These are phyloP conservation scores for Anisodus tanguticus DNA, from an alignment of 257 asterid species.

Conservation along the genomic window DNA sequence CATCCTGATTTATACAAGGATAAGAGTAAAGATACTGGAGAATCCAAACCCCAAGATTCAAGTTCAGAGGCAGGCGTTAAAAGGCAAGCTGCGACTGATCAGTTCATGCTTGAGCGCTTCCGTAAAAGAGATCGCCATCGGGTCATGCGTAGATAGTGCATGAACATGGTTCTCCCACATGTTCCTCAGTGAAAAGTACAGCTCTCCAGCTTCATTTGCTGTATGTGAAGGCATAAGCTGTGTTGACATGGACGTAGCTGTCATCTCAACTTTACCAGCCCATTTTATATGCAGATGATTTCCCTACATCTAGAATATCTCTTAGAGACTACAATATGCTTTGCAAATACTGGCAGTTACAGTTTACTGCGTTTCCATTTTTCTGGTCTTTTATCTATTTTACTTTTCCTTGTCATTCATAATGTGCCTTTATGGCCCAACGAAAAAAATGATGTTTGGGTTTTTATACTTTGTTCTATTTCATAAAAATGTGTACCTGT, in stretches of 20 bases:
- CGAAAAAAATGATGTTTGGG: not conserved
- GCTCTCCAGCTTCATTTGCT: constrained; percentile 12
- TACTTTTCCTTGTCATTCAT: not conserved
- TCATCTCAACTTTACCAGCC: constrained; percentile 11
- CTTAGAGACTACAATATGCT: not conserved
- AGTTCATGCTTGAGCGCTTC: constrained; percentile 89
- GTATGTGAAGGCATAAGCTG: constrained; percentile 9
- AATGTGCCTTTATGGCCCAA: not conserved
- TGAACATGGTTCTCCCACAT: constrained; percentile 14
- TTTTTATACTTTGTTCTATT: not conserved
- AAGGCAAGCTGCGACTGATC: constrained; percentile 96
- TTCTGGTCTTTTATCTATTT: not conserved
- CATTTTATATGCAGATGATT: constrained; percentile 16
- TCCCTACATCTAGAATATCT: not conserved
- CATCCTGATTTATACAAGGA: constrained; percentile 69
- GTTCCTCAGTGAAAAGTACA: constrained; percentile 7
- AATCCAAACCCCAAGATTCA: constrained; percentile 54
- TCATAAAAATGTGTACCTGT: not conserved
- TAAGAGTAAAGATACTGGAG: constrained; percentile 53
- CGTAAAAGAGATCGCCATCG: constrained; percentile 95
- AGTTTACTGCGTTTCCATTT: not conserved
- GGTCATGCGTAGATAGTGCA: constrained; percentile 63
- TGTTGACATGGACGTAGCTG: constrained; percentile 22
- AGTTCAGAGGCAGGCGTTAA: constrained; percentile 59
- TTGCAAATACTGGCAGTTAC: not conserved